Evolutionary conservation across 1,139 yeast species (phyloP), one percentile per base, ranked within the genome.

Genomic region (Blastobotrys persicus): DNA sequence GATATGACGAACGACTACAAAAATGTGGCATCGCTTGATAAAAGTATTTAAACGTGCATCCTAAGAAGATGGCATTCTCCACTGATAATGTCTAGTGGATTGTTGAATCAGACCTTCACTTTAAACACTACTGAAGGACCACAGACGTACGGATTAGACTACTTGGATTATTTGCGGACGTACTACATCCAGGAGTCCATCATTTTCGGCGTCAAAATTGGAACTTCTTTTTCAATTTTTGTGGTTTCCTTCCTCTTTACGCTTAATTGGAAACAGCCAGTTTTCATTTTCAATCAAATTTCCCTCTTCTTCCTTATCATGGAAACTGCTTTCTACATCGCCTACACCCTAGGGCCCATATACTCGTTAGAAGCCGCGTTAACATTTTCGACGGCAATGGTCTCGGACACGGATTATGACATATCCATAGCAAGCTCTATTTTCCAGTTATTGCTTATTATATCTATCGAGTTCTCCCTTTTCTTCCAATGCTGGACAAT

Each of bases 401-500:
- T 74, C 12, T 61, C 71, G 9, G 47, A 56, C 9, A 46, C 56
- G 4, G 75, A 74, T 42, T 56, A 70, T 20, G 73, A 69, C 50
- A 57, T 79, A 0, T 74, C 81, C 7, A 76, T 81, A 12, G 86
- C 85, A 1, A 72, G 86, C 0, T 79, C 81, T 56, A 73, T 80
- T 4, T 68, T 85, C 50, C 81, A 83, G 56, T 73, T 83, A 9
- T 55, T 88, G 3, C 67, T 88, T 45, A 74, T 86, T 7, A 68
- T 75, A 0, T 70, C 79, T 9, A 77, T 91, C 45, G 85, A 88
- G 62, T 51, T 71, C 0, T 83, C 95, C 0, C 70, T 91, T 60
- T 73, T 81, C 1, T 80, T 81, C 60, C 98, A 92, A 66, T 77
- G 85, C 4, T 76, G 73, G 54, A 76, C 84, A 13, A 82, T 91